A percentile compares a stretch with the other conserved stretches of the same genome.
These are phyloP conservation scores for Daedaleopsis sinensis DNA, from an alignment of 768 basidiomycete genomes.

Conservation along the genomic window DNA sequence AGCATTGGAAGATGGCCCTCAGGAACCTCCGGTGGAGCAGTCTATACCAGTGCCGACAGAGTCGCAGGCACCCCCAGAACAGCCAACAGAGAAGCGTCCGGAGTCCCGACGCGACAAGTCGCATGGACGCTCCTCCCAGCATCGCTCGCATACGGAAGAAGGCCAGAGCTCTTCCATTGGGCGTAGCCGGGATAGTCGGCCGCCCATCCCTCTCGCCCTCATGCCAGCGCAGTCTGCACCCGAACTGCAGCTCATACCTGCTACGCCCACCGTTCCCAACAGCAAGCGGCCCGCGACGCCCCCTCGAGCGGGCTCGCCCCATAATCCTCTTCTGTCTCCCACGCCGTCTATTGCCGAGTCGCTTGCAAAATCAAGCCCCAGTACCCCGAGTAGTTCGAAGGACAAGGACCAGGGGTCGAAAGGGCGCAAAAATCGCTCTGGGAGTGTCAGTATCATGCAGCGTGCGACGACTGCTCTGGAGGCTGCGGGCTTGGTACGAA, in stretches of 20 bases:
- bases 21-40: slow-evolving; percentile 30
- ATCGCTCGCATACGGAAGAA: slow-evolving; percentile 3
- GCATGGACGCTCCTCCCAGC: slow-evolving; percentile 8
- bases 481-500: slow-evolving; percentile 80
- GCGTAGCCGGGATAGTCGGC: slow-evolving; percentile 7
- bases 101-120: slow-evolving; percentile 16
- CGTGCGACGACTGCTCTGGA: slow-evolving; percentile 90
- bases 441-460: slow-evolving; percentile 96
- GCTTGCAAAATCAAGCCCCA: slow-evolving; percentile 60
- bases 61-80: neutral
- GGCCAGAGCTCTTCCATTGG: slow-evolving; percentile 11
- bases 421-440: slow-evolving; percentile 68
- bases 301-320: slow-evolving; percentile 43
- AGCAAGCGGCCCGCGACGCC: slow-evolving; percentile 53
- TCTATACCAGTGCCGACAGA: slow-evolving; percentile 5
- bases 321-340: slow-evolving; percentile 47
- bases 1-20: slow-evolving; percentile 40
- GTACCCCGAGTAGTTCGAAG: slow-evolving; percentile 66
- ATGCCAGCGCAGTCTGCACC: slow-evolving; percentile 48
- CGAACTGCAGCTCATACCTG: slow-evolving; percentile 72
- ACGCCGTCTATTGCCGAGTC: slow-evolving; percentile 59
- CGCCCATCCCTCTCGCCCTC: slow-evolving; percentile 28
- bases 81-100: neutral
- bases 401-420: slow-evolving; percentile 53
- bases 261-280: slow-evolving; percentile 63